Evolutionary conservation across 306 rosid genomes (phyloP).

Genomic region (Alnus glutinosa): DNA sequence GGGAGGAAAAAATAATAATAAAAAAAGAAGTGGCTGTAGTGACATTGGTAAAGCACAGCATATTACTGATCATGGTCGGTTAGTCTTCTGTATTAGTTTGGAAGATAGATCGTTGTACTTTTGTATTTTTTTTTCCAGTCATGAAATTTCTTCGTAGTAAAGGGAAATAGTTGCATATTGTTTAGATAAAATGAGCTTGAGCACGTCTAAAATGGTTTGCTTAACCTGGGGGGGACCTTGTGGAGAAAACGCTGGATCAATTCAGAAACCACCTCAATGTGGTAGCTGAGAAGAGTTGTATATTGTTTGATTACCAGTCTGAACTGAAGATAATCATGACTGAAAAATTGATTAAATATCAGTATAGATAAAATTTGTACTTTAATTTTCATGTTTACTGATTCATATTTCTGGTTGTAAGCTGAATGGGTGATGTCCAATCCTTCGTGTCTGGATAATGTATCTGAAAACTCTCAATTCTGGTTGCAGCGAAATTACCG

Average conservation of each 20-base stretch:
- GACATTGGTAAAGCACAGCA: neutral
- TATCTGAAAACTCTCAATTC: conserved; percentile 36
- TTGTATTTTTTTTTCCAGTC: neutral
- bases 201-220: neutral
- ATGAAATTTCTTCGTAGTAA: neutral
- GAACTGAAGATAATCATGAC: neutral
- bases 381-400: neutral
- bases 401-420: neutral
- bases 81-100: neutral
- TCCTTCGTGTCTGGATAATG: conserved; percentile 2
- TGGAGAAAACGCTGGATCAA: neutral
- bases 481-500: conserved; percentile 92
- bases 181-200: neutral
- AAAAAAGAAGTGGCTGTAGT: neutral
- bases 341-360: neutral
- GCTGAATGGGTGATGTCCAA: neutral
- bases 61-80: neutral
- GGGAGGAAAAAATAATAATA: too few relatives aligned
- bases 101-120: neutral
- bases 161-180: neutral
- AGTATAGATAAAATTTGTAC: neutral
- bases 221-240: neutral
- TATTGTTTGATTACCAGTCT: neutral
- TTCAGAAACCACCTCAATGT: neutral
- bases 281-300: neutral